phyloP scores from a whole-genome alignment of 2,329 filamentous ascomycete genomes.

The Exutisphaerella laricina region DNA sequence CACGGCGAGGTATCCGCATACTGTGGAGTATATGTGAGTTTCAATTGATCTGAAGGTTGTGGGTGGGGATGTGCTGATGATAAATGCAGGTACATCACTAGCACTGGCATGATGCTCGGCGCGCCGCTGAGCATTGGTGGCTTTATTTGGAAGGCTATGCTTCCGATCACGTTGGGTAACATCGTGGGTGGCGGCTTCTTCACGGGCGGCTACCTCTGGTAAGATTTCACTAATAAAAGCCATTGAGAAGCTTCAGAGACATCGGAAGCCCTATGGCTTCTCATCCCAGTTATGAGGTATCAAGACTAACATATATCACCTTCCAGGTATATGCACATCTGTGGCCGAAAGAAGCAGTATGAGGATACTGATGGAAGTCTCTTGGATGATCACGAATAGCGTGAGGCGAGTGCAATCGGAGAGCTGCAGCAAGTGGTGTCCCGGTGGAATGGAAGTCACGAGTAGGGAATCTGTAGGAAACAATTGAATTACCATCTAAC shows the following conservation, averaged over 20 bases:
- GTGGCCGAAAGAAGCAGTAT: background rate
- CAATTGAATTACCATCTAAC: too few species aligned
- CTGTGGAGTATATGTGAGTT: constrained; percentile 28
- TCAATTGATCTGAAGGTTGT: background rate
- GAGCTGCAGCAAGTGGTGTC: too few species aligned
- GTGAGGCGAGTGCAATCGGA: too few species aligned
- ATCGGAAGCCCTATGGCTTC: too few species aligned
- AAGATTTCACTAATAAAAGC: too few species aligned
- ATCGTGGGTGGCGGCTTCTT: constrained; percentile 23
- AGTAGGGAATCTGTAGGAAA: too few species aligned
- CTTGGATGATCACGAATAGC: constrained; percentile 7
- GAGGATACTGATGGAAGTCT: constrained; percentile 1
- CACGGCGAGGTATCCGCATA: constrained; percentile 26
- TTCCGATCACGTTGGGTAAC: constrained; percentile 28
- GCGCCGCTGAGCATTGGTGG: constrained; percentile 19
- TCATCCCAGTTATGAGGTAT: too few species aligned
- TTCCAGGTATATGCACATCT: constrained; percentile 14
- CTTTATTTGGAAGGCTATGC: constrained; percentile 27
- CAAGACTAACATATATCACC: too few species aligned
- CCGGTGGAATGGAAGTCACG: too few species aligned
- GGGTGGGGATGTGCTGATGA: background rate
- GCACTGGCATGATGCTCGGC: constrained; percentile 24
- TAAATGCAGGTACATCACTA: constrained; percentile 16
- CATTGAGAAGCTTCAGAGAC: too few species aligned
- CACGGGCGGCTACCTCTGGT: constrained; percentile 23